phyloP scores from a whole-genome alignment of 2,329 filamentous ascomycete species.

The Diaporthe helianthi region DNA sequence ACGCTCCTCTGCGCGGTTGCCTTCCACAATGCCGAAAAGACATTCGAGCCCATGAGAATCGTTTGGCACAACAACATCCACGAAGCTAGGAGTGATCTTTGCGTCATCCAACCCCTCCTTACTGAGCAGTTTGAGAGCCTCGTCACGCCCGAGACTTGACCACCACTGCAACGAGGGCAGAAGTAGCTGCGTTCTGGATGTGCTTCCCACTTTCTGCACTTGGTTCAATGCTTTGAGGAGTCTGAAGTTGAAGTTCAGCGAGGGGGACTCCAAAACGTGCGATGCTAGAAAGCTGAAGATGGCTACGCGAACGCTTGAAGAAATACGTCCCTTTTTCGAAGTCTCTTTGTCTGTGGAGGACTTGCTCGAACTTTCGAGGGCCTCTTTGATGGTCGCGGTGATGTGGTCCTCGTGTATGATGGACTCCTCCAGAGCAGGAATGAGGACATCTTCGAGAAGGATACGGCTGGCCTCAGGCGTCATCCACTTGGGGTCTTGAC shows the following conservation, averaged over 20 bases:
- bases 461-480: constrained; percentile 62
- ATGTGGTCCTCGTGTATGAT: constrained; percentile 80
- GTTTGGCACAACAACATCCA: constrained; percentile 61
- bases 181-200: constrained; percentile 75
- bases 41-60: constrained; percentile 59
- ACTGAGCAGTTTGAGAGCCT: constrained; percentile 58
- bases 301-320: constrained; percentile 67
- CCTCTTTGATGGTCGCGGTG: constrained; percentile 64
- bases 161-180: constrained; percentile 77
- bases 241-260: constrained; percentile 72
- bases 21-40: constrained; percentile 56
- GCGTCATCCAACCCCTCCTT: constrained; percentile 44
- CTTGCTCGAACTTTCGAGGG: constrained; percentile 60
- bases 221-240: constrained; percentile 76
- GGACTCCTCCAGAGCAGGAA: constrained; percentile 84
- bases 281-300: constrained; percentile 76
- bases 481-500: constrained; percentile 63
- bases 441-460: constrained; percentile 70
- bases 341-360: constrained; percentile 37
- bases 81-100: constrained; percentile 49
- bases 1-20: constrained; percentile 51
- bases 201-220: constrained; percentile 73
- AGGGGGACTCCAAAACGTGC: constrained; percentile 73
- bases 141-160: constrained; percentile 60
- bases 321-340: constrained; percentile 59